phyloP scores from a whole-genome alignment of 257 asterid genomes.

The Cinchona pubescens region DNA sequence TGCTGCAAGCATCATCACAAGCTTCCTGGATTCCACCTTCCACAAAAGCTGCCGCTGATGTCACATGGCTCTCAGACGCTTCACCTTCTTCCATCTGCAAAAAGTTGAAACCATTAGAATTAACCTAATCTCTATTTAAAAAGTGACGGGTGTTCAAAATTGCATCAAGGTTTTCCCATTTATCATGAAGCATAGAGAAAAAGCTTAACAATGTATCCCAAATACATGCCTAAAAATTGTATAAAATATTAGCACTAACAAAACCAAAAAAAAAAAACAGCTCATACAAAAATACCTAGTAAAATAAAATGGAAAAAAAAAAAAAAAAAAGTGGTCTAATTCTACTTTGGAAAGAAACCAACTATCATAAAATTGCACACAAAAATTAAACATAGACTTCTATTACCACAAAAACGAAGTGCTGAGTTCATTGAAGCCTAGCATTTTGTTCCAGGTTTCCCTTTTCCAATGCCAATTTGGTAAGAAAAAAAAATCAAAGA shows the following conservation, averaged over 20 bases:
- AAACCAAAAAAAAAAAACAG: background rate
- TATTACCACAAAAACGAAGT: background rate
- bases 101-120: slow-evolving; percentile 21
- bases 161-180: background rate
- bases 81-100: slow-evolving; percentile 74
- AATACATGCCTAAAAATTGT: background rate
- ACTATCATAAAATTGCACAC: background rate
- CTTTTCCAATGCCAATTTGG: background rate
- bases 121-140: background rate
- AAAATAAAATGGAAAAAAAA: background rate
- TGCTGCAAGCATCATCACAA: slow-evolving; percentile 91
- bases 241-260: background rate
- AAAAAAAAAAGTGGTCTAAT: background rate
- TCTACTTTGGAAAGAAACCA: background rate
- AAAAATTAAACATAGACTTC: background rate
- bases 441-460: background rate
- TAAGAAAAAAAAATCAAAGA: background rate
- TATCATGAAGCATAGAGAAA: background rate
- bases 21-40: slow-evolving; percentile 94
- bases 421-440: background rate
- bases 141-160: background rate
- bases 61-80: slow-evolving; percentile 55
- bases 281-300: background rate
- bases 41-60: slow-evolving; percentile 88
- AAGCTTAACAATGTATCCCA: background rate